Base-by-base conservation (phyloP, 768 basidiomycete species). In the Mycena kentingensis region DNA sequence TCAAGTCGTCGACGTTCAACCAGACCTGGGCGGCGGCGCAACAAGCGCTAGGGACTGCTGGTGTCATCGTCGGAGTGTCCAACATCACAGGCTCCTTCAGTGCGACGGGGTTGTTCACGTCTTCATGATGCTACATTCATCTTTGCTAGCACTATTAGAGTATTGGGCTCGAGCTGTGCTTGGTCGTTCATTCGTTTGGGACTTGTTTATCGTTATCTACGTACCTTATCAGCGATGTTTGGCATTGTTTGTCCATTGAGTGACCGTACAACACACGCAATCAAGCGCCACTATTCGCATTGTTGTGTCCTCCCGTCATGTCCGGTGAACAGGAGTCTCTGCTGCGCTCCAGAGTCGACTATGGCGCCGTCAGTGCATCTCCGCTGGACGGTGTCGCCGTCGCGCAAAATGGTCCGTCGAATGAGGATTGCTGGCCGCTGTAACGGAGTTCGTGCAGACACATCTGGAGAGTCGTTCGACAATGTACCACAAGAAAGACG, bases 21-120 rank as follows among this genome's bases (percentile, higher is more conserved):
- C 42, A 59, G 21, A 78, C 81, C 15, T 86, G 81, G 82, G 63
- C 60, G 21, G 75, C 75, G 10, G 67, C 74, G n/a, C 64, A 75
- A 1, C 49, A 49, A 27, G 78, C 77, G 29, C 65, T 75, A 37
- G 46, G n/a, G n/a, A n/a, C 58, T 25, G 62, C 65, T 51, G 61
- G 69, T 42, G 66, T 62, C 16, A 68, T 58, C 39, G 63, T 75
- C 36, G 67, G 66, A 21, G 67, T 81, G 4, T 49, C 60, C 28
- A 79, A 83, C 63, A 74, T 83, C 47, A 81, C 78, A 13, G 52
- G 58, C 51, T 66, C 75, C 10, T 79, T 83, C 50, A 52, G 61
- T 12, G 39, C 51, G 5, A 59, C 60, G 18, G 57, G 62, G 22
- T 61, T 55, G 55, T 63, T 69, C 43, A 60, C 58, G 51, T 54